These are phyloP conservation scores for Irpex sp. DNA, from an alignment of 1,284 basidiomycete species.

Conservation along the genomic window DNA sequence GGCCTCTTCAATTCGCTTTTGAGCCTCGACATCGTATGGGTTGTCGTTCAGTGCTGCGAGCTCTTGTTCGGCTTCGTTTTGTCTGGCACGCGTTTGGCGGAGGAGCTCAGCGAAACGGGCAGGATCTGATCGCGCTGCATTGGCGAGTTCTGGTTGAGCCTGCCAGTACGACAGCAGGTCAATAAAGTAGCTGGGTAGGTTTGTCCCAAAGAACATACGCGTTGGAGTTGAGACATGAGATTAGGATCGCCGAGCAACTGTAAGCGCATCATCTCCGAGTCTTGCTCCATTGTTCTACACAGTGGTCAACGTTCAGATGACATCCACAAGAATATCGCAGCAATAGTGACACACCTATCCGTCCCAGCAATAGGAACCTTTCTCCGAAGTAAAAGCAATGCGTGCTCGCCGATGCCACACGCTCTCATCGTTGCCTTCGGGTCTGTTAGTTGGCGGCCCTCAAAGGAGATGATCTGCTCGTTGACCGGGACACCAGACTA, in stretches of 20 bases:
- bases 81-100: constrained; percentile 56
- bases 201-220: constrained; percentile 40
- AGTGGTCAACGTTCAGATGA: background rate
- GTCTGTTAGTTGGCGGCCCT: constrained; percentile 60
- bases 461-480: constrained; percentile 70
- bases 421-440: constrained; percentile 64
- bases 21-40: constrained; percentile 90
- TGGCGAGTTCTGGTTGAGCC: constrained; percentile 78
- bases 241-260: constrained; percentile 83
- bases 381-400: constrained; percentile 65
- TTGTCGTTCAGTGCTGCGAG: constrained; percentile 75
- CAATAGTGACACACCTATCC: constrained; percentile 38
- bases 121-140: constrained; percentile 68
- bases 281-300: constrained; percentile 61
- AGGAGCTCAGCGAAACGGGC: constrained; percentile 73
- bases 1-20: constrained; percentile 90
- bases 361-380: constrained; percentile 55
- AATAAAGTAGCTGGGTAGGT: constrained; percentile 1
- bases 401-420: constrained; percentile 58
- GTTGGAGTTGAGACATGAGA: constrained; percentile 73
- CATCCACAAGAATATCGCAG: background rate
- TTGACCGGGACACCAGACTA: constrained; percentile 64
- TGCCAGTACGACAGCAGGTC: constrained; percentile 26
- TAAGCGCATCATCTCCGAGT: constrained; percentile 87
- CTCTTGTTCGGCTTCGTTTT: constrained; percentile 58